Evolutionary conservation across 2,329 filamentous ascomycete species (phyloP), one percentile per base, ranked within the genome.

Genomic region (Epichloe sibirici): DNA sequence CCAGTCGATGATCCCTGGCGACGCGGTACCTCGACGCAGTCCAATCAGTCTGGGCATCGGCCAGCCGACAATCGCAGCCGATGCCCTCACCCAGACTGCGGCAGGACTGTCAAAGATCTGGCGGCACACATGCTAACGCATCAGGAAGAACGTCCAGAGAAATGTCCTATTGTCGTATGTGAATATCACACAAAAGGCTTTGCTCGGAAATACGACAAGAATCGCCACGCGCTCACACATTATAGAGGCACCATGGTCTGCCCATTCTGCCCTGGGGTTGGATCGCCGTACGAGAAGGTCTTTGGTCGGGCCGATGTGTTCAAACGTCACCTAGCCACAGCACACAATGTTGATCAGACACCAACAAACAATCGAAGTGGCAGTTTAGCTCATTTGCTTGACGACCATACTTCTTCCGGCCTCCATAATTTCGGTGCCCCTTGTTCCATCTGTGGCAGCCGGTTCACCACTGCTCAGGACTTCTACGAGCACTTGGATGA

Each of bases 211-310:
- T 98, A 97, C 66, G 93, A 97, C 72, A 96, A 96, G 76, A 97
- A 97, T 68, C 77, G 93, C 12, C 93, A 98, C 66, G 95, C 91
- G 1, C 71, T 97, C 57, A 97, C 91, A 3, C 93, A 97, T 65
- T 98, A 97, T 75, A 95, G 95, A 68, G 91, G 91, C 8, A 96
- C 89, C 13, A 96, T 97, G 90, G 86, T 95, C 7, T 98, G 93
- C 63, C 90, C 90, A 5, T 97, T 97, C 69, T 97, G 93, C 60
- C 89, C 90, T 0, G 89, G 90, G 4, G 86, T 85, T 21, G 90
- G 90, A 5, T 90, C 88, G 3, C 81, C 88, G 1, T 87, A 86
- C 5, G 91, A 96, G 68, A 96, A 96, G 74, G 89, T 87, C 58
- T 97, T 98, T 70, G 96, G 95, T 71, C 81, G 93, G 49, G 90